Percentiles rank a stretch among this genome's conserved stretches.
Conservation (phyloP, 148 eudicot genomes). For the Mesembryanthemum crystallinum region DNA sequence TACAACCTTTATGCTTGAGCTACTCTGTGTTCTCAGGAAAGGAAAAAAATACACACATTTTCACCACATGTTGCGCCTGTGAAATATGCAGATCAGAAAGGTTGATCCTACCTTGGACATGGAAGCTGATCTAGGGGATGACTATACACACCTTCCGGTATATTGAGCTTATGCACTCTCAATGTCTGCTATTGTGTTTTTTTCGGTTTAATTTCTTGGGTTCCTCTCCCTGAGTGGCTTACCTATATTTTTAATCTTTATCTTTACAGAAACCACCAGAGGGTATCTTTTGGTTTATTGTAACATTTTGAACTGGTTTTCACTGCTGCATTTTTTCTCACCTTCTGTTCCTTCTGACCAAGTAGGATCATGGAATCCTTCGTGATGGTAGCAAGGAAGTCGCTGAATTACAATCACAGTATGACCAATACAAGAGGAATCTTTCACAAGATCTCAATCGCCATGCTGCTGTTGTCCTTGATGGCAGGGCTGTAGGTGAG, state of each 20-base stretch:
- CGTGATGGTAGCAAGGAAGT: slow-evolving; percentile 52
- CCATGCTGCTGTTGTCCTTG: slow-evolving; percentile 95
- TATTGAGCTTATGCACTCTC: slow-evolving; percentile 16
- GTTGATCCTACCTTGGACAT: slow-evolving; percentile 97
- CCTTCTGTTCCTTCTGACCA: slow-evolving; percentile 8
- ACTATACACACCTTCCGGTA: slow-evolving; percentile 92
- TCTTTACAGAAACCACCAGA: neutral
- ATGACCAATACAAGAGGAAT: slow-evolving; percentile 74
- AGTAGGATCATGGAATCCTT: slow-evolving; percentile 84
- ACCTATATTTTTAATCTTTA: neutral
- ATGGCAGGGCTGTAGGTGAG: slow-evolving; percentile 87
- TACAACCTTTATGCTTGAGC: slow-evolving; percentile 4
- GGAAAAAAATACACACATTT: neutral
- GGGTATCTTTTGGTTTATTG: neutral
- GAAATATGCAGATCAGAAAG: slow-evolving; percentile 65
- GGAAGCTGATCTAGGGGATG: slow-evolving; percentile 98
- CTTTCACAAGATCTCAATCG: slow-evolving; percentile 80
- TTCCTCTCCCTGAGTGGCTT: neutral
- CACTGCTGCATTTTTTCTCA: slow-evolving; percentile 3
- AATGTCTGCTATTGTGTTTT: neutral
- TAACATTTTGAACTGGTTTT: slow-evolving; percentile 4
- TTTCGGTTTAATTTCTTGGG: neutral
- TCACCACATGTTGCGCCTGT: slow-evolving; percentile 17
- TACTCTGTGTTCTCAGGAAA: slow-evolving; percentile 15
- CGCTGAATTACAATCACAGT: slow-evolving; percentile 51